Base-by-base conservation (phyloP, 2,329 filamentous ascomycete genomes). In the Coniella lustricola region DNA sequence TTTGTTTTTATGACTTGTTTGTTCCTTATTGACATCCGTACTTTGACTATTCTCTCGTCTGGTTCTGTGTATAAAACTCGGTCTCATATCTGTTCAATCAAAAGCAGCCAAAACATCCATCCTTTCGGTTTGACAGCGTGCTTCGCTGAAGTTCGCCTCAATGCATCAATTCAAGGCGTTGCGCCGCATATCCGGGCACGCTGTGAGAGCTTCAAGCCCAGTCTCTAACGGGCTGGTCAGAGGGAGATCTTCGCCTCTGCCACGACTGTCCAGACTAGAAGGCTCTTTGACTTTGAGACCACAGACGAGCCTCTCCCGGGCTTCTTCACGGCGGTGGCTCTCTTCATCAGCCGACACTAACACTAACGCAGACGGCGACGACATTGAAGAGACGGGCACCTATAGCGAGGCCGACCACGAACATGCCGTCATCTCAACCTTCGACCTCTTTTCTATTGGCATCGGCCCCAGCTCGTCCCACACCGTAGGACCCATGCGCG, bases 391-490 rank as follows among this genome's bases (percentile, higher is more conserved):
- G 3, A 56, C 63, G 2, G 69, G 70, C 45, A 68, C 65, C 10
- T 74, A 75, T 57, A 74, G 67, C 52, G 72, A 75, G 54, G 65
- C 71, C 1, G 71, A 73, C 41, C 69, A 72, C 40, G 72, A 75
- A 54, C 72, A 75, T 55, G 72, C 72, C 50, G 72, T 75, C 56
- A 75, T 75, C 49, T 75, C 72, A 2, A 71, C 72, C 0, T 75
- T 75, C 53, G 72, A 75, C 56, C 64, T 75, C 31, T 75, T 75
- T 59, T 74, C 71, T 29, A 73, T 75, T 45, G 72, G 72, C 54
- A 74, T 75, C 54, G 72, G 72, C 0, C 72, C 72, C 10, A 75
- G 72, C 0, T 75, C 72, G 2, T 75, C 72, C 10, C 72, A 75
- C 58, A 75, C 72, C 0, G 72, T 75, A 20, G 72, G 72, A 1